A percentile compares a stretch with the other conserved stretches of the same genome.
Evolutionary conservation across 2,329 filamentous ascomycete species (phyloP).

Genomic region (Gaeumannomyces tritici): DNA sequence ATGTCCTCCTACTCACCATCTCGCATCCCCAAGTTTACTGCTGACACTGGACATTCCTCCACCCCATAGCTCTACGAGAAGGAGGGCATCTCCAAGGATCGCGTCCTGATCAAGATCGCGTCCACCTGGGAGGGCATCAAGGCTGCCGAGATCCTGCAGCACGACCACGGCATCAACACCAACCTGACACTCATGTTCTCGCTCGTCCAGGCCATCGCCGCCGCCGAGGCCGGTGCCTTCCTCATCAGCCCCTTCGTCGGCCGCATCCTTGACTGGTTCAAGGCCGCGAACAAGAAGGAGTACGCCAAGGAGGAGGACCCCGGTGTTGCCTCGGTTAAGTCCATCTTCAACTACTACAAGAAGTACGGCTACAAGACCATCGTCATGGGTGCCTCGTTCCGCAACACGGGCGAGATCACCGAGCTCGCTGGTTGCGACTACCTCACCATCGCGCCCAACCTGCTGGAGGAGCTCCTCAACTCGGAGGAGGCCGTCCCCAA

Average conservation of each 20-base stretch:
- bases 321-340: slow-evolving; percentile 86
- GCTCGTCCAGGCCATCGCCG: slow-evolving; percentile 81
- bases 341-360: slow-evolving; percentile 99
- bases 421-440: slow-evolving; percentile 98
- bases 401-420: slow-evolving; percentile 91
- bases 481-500: slow-evolving; percentile 72
- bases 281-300: slow-evolving; percentile 89
- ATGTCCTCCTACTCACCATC: no score
- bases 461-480: slow-evolving; percentile 91
- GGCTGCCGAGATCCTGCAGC: slow-evolving; percentile 93
- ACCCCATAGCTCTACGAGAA: slow-evolving; percentile 76
- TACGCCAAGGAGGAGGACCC: slow-evolving; percentile 87
- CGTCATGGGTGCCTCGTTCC: slow-evolving; percentile 99
- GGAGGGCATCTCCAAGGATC: slow-evolving; percentile 84
- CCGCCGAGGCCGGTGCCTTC: slow-evolving; percentile 89
- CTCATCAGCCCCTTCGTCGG: slow-evolving; percentile 99
- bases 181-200: slow-evolving; percentile 77
- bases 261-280: slow-evolving; percentile 99
- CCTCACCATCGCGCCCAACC: slow-evolving; percentile 93
- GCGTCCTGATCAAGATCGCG: slow-evolving; percentile 96
- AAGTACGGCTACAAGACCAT: slow-evolving; percentile 99
- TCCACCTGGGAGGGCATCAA: slow-evolving; percentile 99
- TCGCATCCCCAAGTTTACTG: neutral
- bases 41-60: neutral
- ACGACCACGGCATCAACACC: slow-evolving; percentile 90